phyloP scores from a whole-genome alignment of 495 filamentous ascomycete species.

The Tetracladium setigerum region DNA sequence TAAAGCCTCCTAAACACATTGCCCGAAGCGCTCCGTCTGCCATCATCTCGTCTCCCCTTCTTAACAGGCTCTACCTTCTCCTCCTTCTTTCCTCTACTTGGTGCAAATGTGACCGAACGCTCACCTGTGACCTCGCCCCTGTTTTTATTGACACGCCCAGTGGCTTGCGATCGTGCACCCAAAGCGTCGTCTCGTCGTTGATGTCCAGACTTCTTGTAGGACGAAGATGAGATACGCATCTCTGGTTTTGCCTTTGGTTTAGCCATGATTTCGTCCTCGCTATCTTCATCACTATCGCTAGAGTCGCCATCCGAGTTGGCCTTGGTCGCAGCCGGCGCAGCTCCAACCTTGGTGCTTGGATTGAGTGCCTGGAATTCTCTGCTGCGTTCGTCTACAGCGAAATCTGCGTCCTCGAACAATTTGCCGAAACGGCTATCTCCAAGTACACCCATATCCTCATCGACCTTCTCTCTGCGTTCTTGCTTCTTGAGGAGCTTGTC shows the following conservation, averaged over 20 bases:
- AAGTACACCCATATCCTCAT: slow-evolving; percentile 53
- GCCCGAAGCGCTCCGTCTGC: slow-evolving; percentile 63
- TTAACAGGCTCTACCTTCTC: slow-evolving; percentile 27
- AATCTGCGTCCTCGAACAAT: slow-evolving; percentile 89
- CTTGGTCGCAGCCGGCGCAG: slow-evolving; percentile 1
- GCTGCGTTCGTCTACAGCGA: slow-evolving; percentile 84
- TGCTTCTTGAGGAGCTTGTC: slow-evolving; percentile 75
- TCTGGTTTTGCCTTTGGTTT: slow-evolving; percentile 36
- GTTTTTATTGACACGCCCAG: slow-evolving; percentile 37
- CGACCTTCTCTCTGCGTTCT: slow-evolving; percentile 69
- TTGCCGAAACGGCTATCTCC: slow-evolving; percentile 77
- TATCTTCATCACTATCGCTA: slow-evolving; percentile 31
- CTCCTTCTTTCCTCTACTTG: slow-evolving; percentile 49
- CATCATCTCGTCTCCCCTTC: slow-evolving; percentile 35
- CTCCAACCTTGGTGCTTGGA: slow-evolving; percentile 56
- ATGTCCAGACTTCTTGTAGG: slow-evolving; percentile 48
- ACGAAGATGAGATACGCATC: slow-evolving; percentile 64
- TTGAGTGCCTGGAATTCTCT: slow-evolving; percentile 82
- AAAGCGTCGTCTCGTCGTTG: slow-evolving; percentile 55
- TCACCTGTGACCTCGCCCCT: slow-evolving; percentile 66
- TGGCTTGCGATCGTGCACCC: slow-evolving; percentile 53
- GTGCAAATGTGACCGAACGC: slow-evolving; percentile 77
- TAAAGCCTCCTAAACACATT: slow-evolving; percentile 61
- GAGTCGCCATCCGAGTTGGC: slow-evolving; percentile 16
- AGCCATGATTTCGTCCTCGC: slow-evolving; percentile 25